phyloP scores from a whole-genome alignment of 805 yeast genomes.

The Metschnikowia cerradonensis region DNA sequence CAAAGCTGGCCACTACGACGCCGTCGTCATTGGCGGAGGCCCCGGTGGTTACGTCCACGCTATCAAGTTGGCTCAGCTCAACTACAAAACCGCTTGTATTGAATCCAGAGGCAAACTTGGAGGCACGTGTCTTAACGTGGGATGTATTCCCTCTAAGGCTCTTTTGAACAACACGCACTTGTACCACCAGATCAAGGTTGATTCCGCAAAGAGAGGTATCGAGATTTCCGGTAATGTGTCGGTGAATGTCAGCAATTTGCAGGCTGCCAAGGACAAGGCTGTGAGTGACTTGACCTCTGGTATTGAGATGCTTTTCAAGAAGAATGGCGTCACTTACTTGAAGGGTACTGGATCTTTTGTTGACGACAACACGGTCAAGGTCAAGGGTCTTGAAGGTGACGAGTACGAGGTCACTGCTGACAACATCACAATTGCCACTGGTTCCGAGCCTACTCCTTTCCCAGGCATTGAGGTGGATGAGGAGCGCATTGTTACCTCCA shows the following conservation, averaged over 20 bases:
- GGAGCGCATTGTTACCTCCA: slow-evolving; percentile 93
- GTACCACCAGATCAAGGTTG: slow-evolving; percentile 84
- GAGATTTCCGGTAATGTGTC: slow-evolving; percentile 70
- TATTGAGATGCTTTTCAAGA: slow-evolving; percentile 90
- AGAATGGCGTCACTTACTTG: slow-evolving; percentile 89
- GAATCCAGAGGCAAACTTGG: slow-evolving; percentile 96
- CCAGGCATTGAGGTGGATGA: slow-evolving; percentile 97
- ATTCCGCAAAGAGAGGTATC: slow-evolving; percentile 84
- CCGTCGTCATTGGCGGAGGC: slow-evolving; percentile 97
- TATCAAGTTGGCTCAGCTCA: slow-evolving; percentile 96
- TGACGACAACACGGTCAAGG: slow-evolving; percentile 72
- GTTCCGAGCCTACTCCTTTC: slow-evolving; percentile 97
- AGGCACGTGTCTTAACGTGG: slow-evolving; percentile 98
- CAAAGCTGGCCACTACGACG: slow-evolving; percentile 64
- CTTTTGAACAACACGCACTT: slow-evolving; percentile 90
- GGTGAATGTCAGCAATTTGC: slow-evolving; percentile 73
- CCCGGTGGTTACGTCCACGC: slow-evolving; percentile 99
- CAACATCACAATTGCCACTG: slow-evolving; percentile 93
- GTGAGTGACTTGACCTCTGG: slow-evolving; percentile 91
- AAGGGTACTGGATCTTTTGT: slow-evolving; percentile 90
- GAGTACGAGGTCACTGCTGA: slow-evolving; percentile 72
- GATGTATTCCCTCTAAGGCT: slow-evolving; percentile 98
- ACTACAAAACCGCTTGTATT: slow-evolving; percentile 90
- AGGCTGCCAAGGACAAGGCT: slow-evolving; percentile 87
- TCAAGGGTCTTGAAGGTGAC: slow-evolving; percentile 86